Evolutionary conservation across 176 grass and related monocot genomes (phyloP).

Genomic region (Musa beccarii): DNA sequence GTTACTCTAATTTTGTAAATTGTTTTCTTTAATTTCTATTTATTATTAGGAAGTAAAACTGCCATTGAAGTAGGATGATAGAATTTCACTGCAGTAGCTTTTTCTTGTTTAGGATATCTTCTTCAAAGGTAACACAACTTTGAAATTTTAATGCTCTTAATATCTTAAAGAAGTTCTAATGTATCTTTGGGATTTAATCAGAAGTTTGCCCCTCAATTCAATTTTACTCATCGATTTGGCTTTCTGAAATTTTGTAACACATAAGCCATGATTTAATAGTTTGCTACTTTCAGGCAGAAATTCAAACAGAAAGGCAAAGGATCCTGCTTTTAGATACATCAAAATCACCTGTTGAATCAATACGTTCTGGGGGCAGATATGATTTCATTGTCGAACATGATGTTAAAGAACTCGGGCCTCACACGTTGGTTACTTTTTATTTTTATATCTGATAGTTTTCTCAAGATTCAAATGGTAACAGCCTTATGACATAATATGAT

Average conservation of each 20-base stretch:
- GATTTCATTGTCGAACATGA: slow-evolving; percentile 99
- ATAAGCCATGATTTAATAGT: background rate
- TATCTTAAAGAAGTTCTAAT: background rate
- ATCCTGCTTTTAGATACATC: slow-evolving; percentile 85
- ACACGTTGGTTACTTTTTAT: slow-evolving; percentile 56
- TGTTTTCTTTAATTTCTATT: background rate
- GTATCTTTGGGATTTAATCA: background rate
- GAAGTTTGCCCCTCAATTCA: background rate
- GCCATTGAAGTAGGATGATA: background rate
- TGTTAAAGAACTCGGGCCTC: slow-evolving; percentile 89
- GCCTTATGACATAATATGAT: slow-evolving; percentile 20
- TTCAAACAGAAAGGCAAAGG: slow-evolving; percentile 90
- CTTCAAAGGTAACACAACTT: background rate
- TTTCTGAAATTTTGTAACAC: background rate
- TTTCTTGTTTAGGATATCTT: background rate
- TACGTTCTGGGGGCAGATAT: slow-evolving; percentile 91
- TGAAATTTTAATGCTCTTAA: background rate
- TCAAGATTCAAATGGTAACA: slow-evolving; percentile 10
- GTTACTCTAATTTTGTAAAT: background rate
- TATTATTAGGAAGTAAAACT: background rate
- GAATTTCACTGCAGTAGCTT: background rate
- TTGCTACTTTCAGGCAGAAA: slow-evolving; percentile 64
- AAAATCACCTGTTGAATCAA: slow-evolving; percentile 83
- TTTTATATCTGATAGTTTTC: slow-evolving; percentile 10
- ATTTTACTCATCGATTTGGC: slow-evolving; percentile 9